Evolutionary conservation across 192 early-diverging fungal genomes (phyloP).

Genomic region (Rhizophagus sp.): DNA sequence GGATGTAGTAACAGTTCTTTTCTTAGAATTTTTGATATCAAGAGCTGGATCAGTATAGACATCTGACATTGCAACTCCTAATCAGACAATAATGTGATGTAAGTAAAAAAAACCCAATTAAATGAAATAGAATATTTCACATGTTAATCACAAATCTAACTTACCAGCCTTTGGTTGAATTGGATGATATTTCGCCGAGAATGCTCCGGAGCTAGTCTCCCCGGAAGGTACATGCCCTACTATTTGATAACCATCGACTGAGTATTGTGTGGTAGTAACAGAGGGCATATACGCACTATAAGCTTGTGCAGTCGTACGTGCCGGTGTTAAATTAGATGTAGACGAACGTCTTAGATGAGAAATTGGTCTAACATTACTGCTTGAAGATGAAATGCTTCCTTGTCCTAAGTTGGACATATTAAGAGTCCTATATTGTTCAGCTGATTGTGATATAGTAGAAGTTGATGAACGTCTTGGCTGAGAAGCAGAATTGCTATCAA

Average conservation of each 20-base stretch:
- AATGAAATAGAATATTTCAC: not conserved
- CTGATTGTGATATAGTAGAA: not conserved
- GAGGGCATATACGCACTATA: not conserved
- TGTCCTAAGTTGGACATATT: not conserved
- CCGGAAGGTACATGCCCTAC: not conserved
- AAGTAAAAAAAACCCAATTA: no score
- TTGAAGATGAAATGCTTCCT: not conserved
- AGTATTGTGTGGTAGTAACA: not conserved
- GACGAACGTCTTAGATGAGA: not conserved
- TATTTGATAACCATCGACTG: not conserved
- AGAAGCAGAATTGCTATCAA: not conserved
- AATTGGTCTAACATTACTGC: not conserved
- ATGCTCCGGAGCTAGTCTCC: not conserved
- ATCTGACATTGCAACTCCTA: conserved; percentile 12
- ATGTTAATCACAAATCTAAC: not conserved
- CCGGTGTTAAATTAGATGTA: not conserved
- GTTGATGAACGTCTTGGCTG: not conserved
- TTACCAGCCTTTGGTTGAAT: conserved; percentile 11
- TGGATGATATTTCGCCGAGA: not conserved
- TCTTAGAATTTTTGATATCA: not conserved
- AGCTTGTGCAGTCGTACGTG: not conserved
- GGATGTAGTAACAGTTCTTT: not conserved
- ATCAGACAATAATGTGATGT: not conserved
- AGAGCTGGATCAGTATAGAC: conserved; percentile 4
- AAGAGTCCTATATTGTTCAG: not conserved